Conservation (phyloP, 164 flowering plant species). For the Sedum album region DNA sequence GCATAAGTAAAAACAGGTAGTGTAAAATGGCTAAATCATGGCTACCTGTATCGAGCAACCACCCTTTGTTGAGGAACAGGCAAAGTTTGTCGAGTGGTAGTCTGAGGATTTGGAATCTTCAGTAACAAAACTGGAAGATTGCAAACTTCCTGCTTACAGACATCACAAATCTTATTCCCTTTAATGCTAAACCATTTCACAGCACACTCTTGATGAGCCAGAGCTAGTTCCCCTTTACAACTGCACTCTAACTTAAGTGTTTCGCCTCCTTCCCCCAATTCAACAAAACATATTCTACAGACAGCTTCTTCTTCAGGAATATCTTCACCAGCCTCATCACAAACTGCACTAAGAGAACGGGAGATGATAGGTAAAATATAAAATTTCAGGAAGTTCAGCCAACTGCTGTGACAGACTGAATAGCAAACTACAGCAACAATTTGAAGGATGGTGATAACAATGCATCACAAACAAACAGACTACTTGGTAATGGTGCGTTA, state of each 20-base stretch:
- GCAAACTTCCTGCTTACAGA: constrained; percentile 65
- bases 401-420: not conserved
- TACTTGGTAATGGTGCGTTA: not conserved
- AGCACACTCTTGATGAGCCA: constrained; percentile 80
- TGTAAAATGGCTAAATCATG: not conserved
- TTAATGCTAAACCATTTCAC: constrained; percentile 86
- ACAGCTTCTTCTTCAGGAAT: constrained; percentile 86
- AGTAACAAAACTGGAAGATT: constrained; percentile 72
- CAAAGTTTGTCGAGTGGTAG: constrained; percentile 28
- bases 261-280: constrained; percentile 69
- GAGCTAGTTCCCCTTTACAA: constrained; percentile 88
- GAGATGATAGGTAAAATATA: not conserved
- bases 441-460: not conserved
- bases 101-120: constrained; percentile 41
- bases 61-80: constrained; percentile 32
- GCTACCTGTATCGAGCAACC: constrained; percentile 51
- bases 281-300: constrained; percentile 75
- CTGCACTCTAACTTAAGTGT: constrained; percentile 80
- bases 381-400: not conserved
- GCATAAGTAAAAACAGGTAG: not conserved
- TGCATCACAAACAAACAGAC: not conserved
- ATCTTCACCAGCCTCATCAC: constrained; percentile 51
- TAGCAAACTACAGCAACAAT: not conserved
- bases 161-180: constrained; percentile 77
- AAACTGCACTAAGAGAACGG: constrained; percentile 20